Evolutionary conservation across 305 asterid genomes (phyloP).

Genomic region (Solanum hybrid): DNA sequence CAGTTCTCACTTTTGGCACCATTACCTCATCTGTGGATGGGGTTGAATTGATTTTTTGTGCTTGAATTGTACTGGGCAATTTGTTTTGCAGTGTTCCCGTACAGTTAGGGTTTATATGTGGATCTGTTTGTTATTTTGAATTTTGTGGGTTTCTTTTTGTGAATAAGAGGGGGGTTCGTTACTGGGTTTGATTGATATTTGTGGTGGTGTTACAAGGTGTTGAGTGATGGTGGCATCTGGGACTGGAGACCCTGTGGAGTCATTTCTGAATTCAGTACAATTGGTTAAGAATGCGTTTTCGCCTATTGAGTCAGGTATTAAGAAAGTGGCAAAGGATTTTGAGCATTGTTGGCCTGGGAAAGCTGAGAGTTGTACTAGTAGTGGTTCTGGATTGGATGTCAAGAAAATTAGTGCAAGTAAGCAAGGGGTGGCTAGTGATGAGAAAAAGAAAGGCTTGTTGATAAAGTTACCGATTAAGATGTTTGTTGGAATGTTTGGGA

Average conservation of each 20-base stretch:
- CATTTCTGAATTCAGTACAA: constrained; percentile 70
- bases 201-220: background rate
- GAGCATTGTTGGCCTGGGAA: constrained; percentile 61
- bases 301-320: constrained; percentile 63
- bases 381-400: constrained; percentile 31
- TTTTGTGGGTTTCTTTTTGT: background rate
- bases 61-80: background rate
- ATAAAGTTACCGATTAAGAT: constrained; percentile 43
- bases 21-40: background rate
- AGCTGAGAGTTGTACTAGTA: constrained; percentile 9
- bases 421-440: constrained; percentile 25
- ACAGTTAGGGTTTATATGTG: constrained; percentile 8
- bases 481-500: constrained; percentile 50
- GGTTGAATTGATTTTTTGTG: background rate
- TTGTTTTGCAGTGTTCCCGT: background rate
- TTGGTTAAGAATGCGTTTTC: constrained; percentile 58
- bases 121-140: constrained; percentile 19
- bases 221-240: constrained; percentile 56
- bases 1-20: background rate
- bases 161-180: background rate
- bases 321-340: constrained; percentile 61
- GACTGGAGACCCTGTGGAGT: constrained; percentile 64
- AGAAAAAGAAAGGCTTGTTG: constrained; percentile 27
- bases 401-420: constrained; percentile 25
- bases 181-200: background rate